phyloP scores from a whole-genome alignment of 2,329 filamentous ascomycete species.

The Neofusicoccum sp. region DNA sequence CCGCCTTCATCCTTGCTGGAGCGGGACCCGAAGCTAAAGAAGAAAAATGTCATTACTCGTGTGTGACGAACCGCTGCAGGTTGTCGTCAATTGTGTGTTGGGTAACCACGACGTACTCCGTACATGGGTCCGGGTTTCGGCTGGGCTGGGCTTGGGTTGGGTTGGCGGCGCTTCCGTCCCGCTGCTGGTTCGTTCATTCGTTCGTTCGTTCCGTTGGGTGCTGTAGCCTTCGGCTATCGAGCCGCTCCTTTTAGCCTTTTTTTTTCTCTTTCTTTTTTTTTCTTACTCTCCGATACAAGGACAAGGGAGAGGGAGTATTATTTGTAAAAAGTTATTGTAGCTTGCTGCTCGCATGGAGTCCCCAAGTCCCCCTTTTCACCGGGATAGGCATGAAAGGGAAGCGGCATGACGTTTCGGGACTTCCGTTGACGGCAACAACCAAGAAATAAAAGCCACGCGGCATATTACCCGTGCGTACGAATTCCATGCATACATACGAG shows the following conservation, averaged over 20 bases:
- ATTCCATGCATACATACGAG: too few species aligned
- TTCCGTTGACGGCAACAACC: too few species aligned
- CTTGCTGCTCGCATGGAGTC: too few species aligned
- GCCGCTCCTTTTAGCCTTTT: neutral
- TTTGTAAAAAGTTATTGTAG: too few species aligned
- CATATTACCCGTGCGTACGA: neutral
- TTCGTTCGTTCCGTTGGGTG: neutral
- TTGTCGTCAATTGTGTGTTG: neutral
- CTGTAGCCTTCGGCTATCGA: conserved; percentile 2
- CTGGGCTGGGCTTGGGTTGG: too few species aligned
- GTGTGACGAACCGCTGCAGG: conserved; percentile 11
- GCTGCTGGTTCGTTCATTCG: neutral
- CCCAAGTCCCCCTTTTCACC: too few species aligned
- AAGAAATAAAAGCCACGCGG: neutral
- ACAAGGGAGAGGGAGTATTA: too few species aligned
- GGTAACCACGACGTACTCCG: too few species aligned
- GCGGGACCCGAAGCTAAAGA: neutral
- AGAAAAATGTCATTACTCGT: neutral
- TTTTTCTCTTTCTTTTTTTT: neutral
- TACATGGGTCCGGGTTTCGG: too few species aligned
- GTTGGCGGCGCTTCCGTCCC: neutral
- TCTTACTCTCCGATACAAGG: neutral
- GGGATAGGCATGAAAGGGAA: too few species aligned
- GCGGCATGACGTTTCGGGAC: too few species aligned
- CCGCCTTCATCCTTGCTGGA: too few species aligned